Conservation (phyloP, 306 rosid genomes). For the Ormosia emarginata region DNA sequence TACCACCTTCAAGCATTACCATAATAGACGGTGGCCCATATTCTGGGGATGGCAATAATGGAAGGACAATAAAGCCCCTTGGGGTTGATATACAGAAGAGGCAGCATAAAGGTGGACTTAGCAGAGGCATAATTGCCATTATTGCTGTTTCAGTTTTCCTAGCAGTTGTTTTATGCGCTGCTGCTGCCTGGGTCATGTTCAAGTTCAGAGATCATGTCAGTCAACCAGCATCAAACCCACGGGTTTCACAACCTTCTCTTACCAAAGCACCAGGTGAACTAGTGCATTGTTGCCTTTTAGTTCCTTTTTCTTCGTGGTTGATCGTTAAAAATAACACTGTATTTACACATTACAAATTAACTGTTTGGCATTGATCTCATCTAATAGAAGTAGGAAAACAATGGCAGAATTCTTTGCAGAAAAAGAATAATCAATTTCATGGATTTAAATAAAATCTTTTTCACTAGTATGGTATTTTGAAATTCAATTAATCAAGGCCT, state of each 20-base stretch:
- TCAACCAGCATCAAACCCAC: conserved; percentile 39
- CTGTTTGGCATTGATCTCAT: not conserved
- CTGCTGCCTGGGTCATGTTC: conserved; percentile 52
- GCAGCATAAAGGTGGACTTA: conserved; percentile 47
- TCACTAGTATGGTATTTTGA: not conserved
- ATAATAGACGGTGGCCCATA: conserved; percentile 55
- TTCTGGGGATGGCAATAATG: conserved; percentile 37
- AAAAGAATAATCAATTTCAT: not conserved
- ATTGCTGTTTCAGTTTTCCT: conserved; percentile 56
- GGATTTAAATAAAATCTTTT: not conserved
- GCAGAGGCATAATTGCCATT: conserved; percentile 52
- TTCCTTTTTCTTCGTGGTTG: not conserved
- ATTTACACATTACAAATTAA: not conserved
- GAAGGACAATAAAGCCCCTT: conserved; percentile 60
- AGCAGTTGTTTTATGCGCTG: conserved; percentile 53
- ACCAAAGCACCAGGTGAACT: conserved; percentile 45
- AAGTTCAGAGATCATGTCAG: conserved; percentile 40
- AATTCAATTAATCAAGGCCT: not conserved
- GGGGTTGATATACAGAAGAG: conserved; percentile 62
- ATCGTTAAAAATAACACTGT: not conserved
- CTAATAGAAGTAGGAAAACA: not conserved
- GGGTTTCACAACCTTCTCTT: conserved; percentile 40
- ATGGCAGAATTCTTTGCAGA: not conserved
- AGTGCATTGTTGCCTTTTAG: not conserved
- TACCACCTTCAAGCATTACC: conserved; percentile 47